Evolutionary conservation across 257 asterid genomes (phyloP).

Genomic region (Solanum chilense): DNA sequence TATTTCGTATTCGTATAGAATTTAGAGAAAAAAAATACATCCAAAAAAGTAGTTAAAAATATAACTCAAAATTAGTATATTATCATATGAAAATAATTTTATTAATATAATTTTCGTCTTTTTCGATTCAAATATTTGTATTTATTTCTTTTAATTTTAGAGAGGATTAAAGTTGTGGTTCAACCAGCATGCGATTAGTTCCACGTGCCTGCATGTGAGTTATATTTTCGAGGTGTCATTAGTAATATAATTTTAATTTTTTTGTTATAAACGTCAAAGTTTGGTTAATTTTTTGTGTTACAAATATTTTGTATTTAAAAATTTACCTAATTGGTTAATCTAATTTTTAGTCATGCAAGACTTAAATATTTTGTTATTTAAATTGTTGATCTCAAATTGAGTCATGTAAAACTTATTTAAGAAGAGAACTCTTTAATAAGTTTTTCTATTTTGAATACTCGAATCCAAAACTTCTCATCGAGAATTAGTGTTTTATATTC

Average conservation of each 20-base stretch:
- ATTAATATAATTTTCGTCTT: not conserved
- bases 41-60: too few species aligned
- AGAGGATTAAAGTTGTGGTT: not conserved
- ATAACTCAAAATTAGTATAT: too few species aligned
- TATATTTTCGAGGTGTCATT: not conserved
- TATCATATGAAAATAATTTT: too few species aligned
- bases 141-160: too few species aligned
- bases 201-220: conserved; percentile 31
- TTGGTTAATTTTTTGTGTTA: not conserved
- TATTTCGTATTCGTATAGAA: rapidly evolving
- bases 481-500: not conserved
- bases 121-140: not conserved
- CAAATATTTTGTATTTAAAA: not conserved
- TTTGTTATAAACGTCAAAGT: not conserved
- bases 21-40: too few species aligned
- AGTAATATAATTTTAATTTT: not conserved
- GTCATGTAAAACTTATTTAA: not conserved
- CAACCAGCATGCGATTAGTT: conserved; percentile 9
- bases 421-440: not conserved
- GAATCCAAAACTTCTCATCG: not conserved
- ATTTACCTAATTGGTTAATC: not conserved
- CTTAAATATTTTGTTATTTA: not conserved
- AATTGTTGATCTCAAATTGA: too few species aligned
- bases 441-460: not conserved
- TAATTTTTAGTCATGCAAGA: not conserved